Base-by-base conservation (phyloP, 257 asterid genomes). In the Plectranthus barbatus region DNA sequence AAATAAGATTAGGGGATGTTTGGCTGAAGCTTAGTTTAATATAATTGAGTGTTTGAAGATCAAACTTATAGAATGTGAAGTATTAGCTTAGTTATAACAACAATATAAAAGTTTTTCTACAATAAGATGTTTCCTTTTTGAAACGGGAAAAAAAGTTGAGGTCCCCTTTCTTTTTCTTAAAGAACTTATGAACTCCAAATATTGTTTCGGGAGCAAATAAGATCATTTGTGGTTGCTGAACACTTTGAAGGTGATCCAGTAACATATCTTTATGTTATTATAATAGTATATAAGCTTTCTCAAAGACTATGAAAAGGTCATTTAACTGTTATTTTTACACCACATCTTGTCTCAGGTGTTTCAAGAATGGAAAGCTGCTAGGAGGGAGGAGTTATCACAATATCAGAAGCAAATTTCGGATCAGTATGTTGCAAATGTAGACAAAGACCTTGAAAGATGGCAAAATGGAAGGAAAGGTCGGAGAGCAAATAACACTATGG, bases 371-470 rank as follows among this genome's bases (percentile, higher is more conserved):
- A 93, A 85, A 77, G 76, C 83, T 63, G 74, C 82, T 34, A 81
- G 94, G 83, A 93, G 99, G 71, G 96, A 87, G 76, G 99, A 90
- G 56, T 72, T 93, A 47, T 78, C 96, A 0, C 84, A 82, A 26
- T 93, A 87, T 64, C 96, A 90, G 82, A 86, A 81, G 72, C 82
- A 84, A 80, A 84, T 93, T 57, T 76, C 81, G n/a, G 97, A 93
- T 41, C 82, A 79, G 26, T 83, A 84, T 59, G 69, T 93, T 24
- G 86, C 88, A 0, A 88, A 87, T 62, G 95, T 84, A 19, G 99
- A 87, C 56, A 82, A 82, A 64, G 96, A 88, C 37, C 69, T 77
- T 29, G 96, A 87, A 80, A 91, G 86, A 79, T 87, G 97, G 99
- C 97, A 90, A 71, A 93, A 86, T 29, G 89, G 89, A 29, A 81